These are phyloP conservation scores for Leccinellum albellum DNA, from an alignment of 768 basidiomycete genomes.

Conservation along the genomic window DNA sequence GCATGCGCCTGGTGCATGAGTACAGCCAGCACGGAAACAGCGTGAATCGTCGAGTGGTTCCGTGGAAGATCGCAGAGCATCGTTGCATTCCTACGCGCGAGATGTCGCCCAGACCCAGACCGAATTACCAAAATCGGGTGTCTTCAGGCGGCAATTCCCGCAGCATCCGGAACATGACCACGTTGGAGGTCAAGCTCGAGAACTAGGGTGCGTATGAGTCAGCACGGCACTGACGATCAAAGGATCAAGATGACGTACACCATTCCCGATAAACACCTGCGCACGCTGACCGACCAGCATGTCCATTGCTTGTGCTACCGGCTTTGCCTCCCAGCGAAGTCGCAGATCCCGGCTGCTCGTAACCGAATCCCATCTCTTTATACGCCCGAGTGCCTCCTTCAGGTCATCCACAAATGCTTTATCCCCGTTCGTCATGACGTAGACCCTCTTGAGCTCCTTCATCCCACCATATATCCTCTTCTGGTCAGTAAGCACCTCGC, in stretches of 20 bases:
- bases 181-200: conserved; percentile 46
- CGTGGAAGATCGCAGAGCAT: not conserved
- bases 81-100: not conserved
- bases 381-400: conserved; percentile 35
- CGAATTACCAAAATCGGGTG: conserved; percentile 39
- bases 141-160: conserved; percentile 33
- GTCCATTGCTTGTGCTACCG: conserved; percentile 57
- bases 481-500: conserved; percentile 25
- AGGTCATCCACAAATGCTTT: conserved; percentile 46
- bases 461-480: conserved; percentile 5
- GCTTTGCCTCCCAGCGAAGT: conserved; percentile 52
- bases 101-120: not conserved
- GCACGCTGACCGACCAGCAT: conserved; percentile 66
- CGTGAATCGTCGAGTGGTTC: not conserved
- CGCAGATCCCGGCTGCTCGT: conserved; percentile 52
- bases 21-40: not conserved
- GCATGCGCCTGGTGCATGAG: not conserved
- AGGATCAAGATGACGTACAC: conserved; percentile 40
- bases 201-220: conserved; percentile 29
- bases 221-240: not conserved
- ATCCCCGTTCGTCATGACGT: conserved; percentile 64
- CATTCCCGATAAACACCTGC: conserved; percentile 67
- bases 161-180: conserved; percentile 42
- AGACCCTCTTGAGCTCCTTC: conserved; percentile 43
- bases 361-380: conserved; percentile 46